Evolutionary conservation across 495 filamentous ascomycete species (phyloP), one percentile per base, ranked within the genome.

Genomic region (Neurospora discreta): DNA sequence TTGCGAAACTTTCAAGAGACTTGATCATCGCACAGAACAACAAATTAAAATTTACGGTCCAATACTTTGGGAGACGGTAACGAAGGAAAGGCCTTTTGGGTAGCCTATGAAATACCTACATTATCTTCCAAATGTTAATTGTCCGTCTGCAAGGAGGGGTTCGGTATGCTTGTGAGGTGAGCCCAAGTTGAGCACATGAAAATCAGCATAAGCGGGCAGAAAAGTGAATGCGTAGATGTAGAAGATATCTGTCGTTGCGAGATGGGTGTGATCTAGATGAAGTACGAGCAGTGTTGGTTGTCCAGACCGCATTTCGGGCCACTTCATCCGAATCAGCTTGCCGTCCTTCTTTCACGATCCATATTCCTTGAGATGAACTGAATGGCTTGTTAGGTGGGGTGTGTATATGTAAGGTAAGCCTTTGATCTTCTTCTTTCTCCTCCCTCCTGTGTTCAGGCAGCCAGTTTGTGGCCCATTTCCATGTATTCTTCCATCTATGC

Each of bases 21-120:
- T 33, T 0, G 16, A 36, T 6, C 0, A 16, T 65, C 15, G 26
- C 7, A 18, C 11, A 15, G 2, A 23, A 60, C 3, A 0, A 8
- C 30, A 52, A 8, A 15, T 0, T 16, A 1, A 16, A 16, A 8
- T 15, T 8, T 0, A 6, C 23, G 23, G 0, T 60, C 23, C 20
- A 1, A 5, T 6, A 5, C 10, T 2, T 5, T 7, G 23, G 10
- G 23, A 0, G 9, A 0, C 0, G n/a, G 1, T 13, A 0, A 1
- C 6, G 20, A 23, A 23, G 20, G 0, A 0, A 1, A 23, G 6
- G 20, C 9, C 11, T 2, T 0, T 2, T 6, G 0, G 1, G 6
- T 5, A 1, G n/a, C 43, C 0, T 0, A 13, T n/a, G 11, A 52
- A 0, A 1, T 60, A 6, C 6, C 5, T 15, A 13, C 5, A 18